Evolutionary conservation across 1,284 basidiomycete genomes (phyloP).

Genomic region (Austroboletus novae-zelandiae): DNA sequence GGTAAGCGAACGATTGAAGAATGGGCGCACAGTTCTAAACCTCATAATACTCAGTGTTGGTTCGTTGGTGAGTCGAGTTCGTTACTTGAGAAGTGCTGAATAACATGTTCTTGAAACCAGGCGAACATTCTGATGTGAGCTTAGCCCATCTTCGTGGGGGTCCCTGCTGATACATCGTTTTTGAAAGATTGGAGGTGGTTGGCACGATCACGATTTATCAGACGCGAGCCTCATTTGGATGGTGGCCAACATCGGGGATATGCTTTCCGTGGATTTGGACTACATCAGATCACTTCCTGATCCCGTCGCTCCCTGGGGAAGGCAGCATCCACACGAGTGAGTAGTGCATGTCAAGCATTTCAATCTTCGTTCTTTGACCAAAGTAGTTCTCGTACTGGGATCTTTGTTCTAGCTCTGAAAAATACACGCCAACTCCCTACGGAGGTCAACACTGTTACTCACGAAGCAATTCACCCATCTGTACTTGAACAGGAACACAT

Average conservation of each 20-base stretch:
- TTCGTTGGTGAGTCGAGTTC: conserved; percentile 49
- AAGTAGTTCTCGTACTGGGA: conserved; percentile 49
- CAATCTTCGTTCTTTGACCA: conserved; percentile 2
- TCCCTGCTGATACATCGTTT: conserved; percentile 3
- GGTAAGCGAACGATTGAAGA: conserved; percentile 33
- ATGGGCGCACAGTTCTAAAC: conserved; percentile 2
- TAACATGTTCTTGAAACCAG: conserved; percentile 29
- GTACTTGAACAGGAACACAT: conserved; percentile 46
- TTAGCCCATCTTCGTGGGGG: background rate
- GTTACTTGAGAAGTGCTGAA: background rate
- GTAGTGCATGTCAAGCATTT: conserved; percentile 15
- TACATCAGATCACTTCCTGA: conserved; percentile 50
- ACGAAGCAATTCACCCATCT: conserved; percentile 62
- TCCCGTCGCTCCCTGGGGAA: conserved; percentile 59
- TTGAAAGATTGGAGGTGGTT: conserved; percentile 65
- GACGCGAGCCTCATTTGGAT: conserved; percentile 68
- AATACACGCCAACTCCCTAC: conserved; percentile 51
- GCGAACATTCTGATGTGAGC: conserved; percentile 61
- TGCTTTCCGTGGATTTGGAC: conserved; percentile 52
- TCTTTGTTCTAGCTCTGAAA: conserved; percentile 46
- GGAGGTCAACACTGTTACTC: conserved; percentile 43
- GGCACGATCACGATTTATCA: conserved; percentile 62
- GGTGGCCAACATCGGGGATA: conserved; percentile 54
- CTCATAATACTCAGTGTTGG: conserved; percentile 50
- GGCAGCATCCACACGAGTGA: conserved; percentile 58